Conservation (phyloP, 495 filamentous ascomycete genomes). For the Aspergillus diversus region DNA sequence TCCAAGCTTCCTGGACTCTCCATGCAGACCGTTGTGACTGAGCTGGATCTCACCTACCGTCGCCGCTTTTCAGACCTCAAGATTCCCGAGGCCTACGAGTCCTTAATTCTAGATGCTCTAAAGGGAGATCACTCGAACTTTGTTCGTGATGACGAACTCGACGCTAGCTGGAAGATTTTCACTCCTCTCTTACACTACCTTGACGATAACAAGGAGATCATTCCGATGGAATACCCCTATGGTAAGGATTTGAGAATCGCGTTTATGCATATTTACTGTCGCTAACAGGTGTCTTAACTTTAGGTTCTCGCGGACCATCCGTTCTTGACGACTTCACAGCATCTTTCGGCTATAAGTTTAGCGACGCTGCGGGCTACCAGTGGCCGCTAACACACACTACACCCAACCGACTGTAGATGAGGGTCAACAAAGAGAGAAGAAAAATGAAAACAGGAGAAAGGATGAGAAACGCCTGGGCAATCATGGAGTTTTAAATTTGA, state of each 20-base stretch:
- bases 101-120: conserved; percentile 92
- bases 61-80: conserved; percentile 98
- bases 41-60: conserved; percentile 97
- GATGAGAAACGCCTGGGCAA: conserved; percentile 19
- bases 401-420: conserved; percentile 70
- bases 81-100: conserved; percentile 99
- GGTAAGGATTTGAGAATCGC: conserved; percentile 57
- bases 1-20: conserved; percentile 97
- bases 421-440: conserved; percentile 23
- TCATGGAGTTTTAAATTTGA: conserved; percentile 16
- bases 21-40: conserved; percentile 99
- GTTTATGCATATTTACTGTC: neutral
- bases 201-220: conserved; percentile 98
- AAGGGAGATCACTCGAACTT: conserved; percentile 99
- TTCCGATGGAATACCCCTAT: conserved; percentile 99
- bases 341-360: conserved; percentile 98
- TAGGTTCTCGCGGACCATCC: conserved; percentile 93
- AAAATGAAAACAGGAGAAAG: conserved; percentile 7
- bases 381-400: conserved; percentile 73
- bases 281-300: conserved; percentile 19
- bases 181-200: conserved; percentile 96
- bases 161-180: conserved; percentile 99
- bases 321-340: conserved; percentile 98
- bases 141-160: conserved; percentile 97
- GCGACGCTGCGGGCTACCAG: conserved; percentile 93